A percentile compares a stretch with the other conserved stretches of the same genome.
phyloP scores from a whole-genome alignment of 2,329 filamentous ascomycete genomes.

The Sporothrix brasiliensis region DNA sequence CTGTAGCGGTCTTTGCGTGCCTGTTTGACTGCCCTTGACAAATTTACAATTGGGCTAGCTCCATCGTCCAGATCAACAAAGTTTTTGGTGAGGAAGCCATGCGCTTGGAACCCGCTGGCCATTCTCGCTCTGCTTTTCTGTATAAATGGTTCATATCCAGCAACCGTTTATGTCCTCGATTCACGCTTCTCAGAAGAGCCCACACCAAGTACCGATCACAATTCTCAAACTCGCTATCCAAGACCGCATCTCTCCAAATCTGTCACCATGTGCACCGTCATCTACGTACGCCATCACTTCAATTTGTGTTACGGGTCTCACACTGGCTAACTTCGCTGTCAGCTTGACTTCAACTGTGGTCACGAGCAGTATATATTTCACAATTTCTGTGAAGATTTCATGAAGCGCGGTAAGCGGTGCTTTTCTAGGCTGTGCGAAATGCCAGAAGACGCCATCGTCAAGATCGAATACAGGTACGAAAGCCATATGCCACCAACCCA shows the following conservation, averaged over 20 bases:
- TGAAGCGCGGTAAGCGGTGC: slow-evolving; percentile 1
- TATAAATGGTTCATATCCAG: no score
- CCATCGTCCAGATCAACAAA: no score
- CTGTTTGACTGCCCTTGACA: no score
- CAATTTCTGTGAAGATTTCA: background rate
- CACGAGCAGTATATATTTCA: slow-evolving; percentile 7
- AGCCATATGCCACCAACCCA: background rate
- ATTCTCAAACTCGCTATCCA: background rate
- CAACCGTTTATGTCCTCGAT: no score
- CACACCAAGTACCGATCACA: no score
- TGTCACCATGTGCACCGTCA: background rate
- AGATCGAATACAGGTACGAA: background rate
- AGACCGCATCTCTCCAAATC: background rate
- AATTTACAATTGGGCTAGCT: no score
- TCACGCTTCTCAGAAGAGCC: no score
- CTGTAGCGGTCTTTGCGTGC: no score
- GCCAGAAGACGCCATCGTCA: background rate
- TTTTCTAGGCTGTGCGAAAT: background rate
- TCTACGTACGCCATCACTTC: background rate
- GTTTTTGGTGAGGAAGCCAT: no score
- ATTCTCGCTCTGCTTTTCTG: no score
- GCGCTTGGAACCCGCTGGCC: no score
- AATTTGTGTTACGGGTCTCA: background rate
- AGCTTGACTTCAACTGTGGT: background rate
- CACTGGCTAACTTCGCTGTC: background rate